Evolutionary conservation across 768 basidiomycete species (phyloP).

Genomic region (Floccularia luteovirens): DNA sequence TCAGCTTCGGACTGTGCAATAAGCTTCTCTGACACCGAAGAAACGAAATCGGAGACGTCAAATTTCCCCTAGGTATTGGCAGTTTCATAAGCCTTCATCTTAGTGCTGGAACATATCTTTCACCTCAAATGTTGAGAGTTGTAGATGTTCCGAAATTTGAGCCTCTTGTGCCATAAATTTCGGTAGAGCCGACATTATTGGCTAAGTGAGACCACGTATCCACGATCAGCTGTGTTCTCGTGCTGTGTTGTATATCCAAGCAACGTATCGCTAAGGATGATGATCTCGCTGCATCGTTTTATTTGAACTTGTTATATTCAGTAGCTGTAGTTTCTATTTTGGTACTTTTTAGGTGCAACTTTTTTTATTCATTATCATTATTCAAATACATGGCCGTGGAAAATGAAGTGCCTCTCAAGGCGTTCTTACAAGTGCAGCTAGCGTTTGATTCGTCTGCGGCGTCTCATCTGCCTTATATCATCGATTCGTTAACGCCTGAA

Average conservation of each 20-base stretch:
- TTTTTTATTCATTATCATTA: neutral
- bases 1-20: conserved; percentile 80
- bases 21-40: conserved; percentile 78
- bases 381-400: too few relatives aligned
- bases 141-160: conserved; percentile 41
- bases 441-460: conserved; percentile 60
- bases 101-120: neutral
- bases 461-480: conserved; percentile 48
- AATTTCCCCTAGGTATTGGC: conserved; percentile 91
- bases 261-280: neutral
- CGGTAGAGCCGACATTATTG: too few relatives aligned
- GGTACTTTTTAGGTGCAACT: conserved; percentile 4
- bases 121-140: conserved; percentile 51
- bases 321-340: conserved; percentile 5
- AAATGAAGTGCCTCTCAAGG: conserved; percentile 54
- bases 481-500: conserved; percentile 45
- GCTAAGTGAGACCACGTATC: too few relatives aligned
- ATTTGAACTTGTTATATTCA: conserved; percentile 13
- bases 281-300: neutral
- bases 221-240: too few relatives aligned
- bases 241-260: too few relatives aligned
- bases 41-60: conserved; percentile 86
- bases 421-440: conserved; percentile 63
- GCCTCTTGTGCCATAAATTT: conserved; percentile 4
- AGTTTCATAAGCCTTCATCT: too few relatives aligned